Evolutionary conservation across 164 flowering plant species (phyloP).

Genomic region (Chimonanthus praecox): DNA sequence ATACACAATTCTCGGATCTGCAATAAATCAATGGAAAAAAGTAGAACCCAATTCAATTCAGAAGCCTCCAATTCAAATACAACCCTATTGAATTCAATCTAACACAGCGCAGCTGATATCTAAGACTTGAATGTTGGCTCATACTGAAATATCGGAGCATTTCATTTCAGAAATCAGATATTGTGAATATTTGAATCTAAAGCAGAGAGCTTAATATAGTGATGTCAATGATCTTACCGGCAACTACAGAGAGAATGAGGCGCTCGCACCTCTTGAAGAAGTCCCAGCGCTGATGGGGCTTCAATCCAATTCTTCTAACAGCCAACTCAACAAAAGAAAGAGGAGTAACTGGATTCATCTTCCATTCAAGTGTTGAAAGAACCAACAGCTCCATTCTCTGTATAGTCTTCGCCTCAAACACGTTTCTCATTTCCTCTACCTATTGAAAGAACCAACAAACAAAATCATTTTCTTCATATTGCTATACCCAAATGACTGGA

Average conservation of each 20-base stretch:
- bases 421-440: slow-evolving; percentile 56
- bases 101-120: no score
- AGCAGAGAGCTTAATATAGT: neutral
- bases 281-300: slow-evolving; percentile 40
- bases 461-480: neutral
- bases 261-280: slow-evolving; percentile 49
- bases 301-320: slow-evolving; percentile 49
- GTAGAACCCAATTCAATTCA: neutral
- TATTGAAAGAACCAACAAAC: slow-evolving; percentile 13
- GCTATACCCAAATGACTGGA: neutral
- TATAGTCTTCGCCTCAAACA: slow-evolving; percentile 72
- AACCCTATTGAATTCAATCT: neutral
- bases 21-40: neutral
- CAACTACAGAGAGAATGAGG: slow-evolving; percentile 39
- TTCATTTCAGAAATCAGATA: neutral
- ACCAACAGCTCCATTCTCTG: slow-evolving; percentile 84
- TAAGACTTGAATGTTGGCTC: no score
- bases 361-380: slow-evolving; percentile 73
- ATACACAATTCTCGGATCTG: slow-evolving; percentile 35
- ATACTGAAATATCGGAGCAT: no score
- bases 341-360: slow-evolving; percentile 80
- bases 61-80: neutral
- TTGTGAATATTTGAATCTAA: no score
- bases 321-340: slow-evolving; percentile 69
- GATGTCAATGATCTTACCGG: slow-evolving; percentile 36